Percentiles rank a stretch among this genome's conserved stretches.
Conservation (phyloP, 768 basidiomycete species). For the Ramaria rubella region DNA sequence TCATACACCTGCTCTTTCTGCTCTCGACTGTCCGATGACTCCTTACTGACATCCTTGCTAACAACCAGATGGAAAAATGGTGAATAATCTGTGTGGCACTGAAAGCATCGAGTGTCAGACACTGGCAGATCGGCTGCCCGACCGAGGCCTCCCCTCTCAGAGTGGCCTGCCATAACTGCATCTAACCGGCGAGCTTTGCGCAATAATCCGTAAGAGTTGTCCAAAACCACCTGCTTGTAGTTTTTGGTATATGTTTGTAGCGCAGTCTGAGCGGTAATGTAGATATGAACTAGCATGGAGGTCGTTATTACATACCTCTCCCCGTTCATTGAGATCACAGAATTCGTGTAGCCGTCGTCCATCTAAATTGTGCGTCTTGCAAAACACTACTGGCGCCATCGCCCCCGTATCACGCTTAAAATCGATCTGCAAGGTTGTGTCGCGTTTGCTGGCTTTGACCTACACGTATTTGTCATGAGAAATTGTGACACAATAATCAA, state of each 20-base stretch:
- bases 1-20: background rate
- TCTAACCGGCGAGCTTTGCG: slow-evolving; percentile 88
- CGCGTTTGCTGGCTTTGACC: slow-evolving; percentile 75
- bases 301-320: slow-evolving; percentile 46
- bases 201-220: slow-evolving; percentile 75
- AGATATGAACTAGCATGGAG: background rate
- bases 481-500: slow-evolving; percentile 11
- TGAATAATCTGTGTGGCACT: slow-evolving; percentile 64
- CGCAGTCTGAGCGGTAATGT: slow-evolving; percentile 53
- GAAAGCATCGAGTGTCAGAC: slow-evolving; percentile 41
- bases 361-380: slow-evolving; percentile 55
- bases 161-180: slow-evolving; percentile 44
- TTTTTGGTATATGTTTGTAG: slow-evolving; percentile 80
- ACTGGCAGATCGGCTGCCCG: slow-evolving; percentile 8
- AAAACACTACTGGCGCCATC: slow-evolving; percentile 72
- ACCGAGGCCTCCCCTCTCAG: background rate
- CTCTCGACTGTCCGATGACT: too few species aligned
- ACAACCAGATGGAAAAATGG: slow-evolving; percentile 61
- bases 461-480: background rate
- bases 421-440: slow-evolving; percentile 54
- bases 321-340: slow-evolving; percentile 78
- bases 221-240: slow-evolving; percentile 73
- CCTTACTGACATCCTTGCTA: too few species aligned
- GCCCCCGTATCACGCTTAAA: slow-evolving; percentile 76
- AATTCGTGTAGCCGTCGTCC: slow-evolving; percentile 66